Evolutionary conservation across 305 asterid genomes (phyloP), one percentile per base, ranked within the genome.

Genomic region (Petunia hybrid): DNA sequence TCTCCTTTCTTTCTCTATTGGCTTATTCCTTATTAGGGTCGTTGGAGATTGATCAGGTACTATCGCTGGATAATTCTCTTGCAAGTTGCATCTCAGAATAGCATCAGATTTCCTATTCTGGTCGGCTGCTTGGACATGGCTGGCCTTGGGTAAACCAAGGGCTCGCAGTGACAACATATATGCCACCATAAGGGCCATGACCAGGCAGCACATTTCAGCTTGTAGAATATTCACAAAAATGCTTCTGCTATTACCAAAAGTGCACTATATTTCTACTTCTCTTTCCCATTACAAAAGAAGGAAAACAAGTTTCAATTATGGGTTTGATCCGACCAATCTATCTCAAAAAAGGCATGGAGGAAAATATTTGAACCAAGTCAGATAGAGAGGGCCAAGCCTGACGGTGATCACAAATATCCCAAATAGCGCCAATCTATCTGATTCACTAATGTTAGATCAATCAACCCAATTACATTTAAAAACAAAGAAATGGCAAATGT

Each of bases 41-140:
- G 14, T 53, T 36, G 78, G 48, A 74, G 36, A 74, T 74, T 74
- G 64, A 48, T 74, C 61, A 71, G 35, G 78, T 71, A 71, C 45
- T 48, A 48, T 35, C 13, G 10, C 62, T 48, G 62, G 45, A 35
- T 48, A 36, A 71, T 35, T 71, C 5, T 48, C 13, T 71, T 35
- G 45, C 78, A 71, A 71, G 78, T 48, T 48, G 78, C 62, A 48
- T 48, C 9, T 46, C 46, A 71, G 61, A 35, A 71, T 71, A 71
- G 14, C 13, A 71, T 71, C 77, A 71, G 61, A 53, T 71, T 46
- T 71, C 45, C 62, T 71, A 43, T 31, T 31, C 45, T 71, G 38
- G 43, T 71, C 7, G 39, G 39, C 62, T 71, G 45, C 78, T 48
- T 48, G 78, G 55, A 0, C 36, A 68, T 68, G 42, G 75, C 55